phyloP scores from a whole-genome alignment of 257 asterid species.

The Phtheirospermum japonicum region DNA sequence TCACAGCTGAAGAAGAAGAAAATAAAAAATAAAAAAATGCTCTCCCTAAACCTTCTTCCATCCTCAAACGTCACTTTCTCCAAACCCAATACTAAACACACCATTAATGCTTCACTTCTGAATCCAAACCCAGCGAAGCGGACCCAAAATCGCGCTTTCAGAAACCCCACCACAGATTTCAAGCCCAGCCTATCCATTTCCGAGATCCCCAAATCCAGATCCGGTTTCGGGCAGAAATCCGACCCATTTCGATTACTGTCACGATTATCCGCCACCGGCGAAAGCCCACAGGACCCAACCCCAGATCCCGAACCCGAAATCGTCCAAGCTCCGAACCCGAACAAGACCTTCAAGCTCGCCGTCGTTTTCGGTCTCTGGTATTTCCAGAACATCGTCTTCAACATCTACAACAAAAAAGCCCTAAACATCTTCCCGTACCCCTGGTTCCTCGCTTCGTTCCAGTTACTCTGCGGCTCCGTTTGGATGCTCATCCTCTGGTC shows the following conservation, averaged over 20 bases:
- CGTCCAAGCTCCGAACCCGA: slow-evolving; percentile 49
- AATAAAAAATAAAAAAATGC: slow-evolving; percentile 39
- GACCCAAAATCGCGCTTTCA: slow-evolving; percentile 27
- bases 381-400: slow-evolving; percentile 82
- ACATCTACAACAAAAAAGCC: slow-evolving; percentile 77
- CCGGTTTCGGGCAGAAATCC: slow-evolving; percentile 31
- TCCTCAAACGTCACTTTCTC: slow-evolving; percentile 55
- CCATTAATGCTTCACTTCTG: slow-evolving; percentile 33
- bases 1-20: background rate
- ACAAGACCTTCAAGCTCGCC: slow-evolving; percentile 54
- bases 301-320: slow-evolving; percentile 60
- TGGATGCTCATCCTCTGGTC: slow-evolving; percentile 89
- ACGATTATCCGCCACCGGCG: slow-evolving; percentile 58
- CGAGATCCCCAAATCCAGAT: slow-evolving; percentile 55
- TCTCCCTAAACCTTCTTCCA: slow-evolving; percentile 61
- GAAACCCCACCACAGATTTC: slow-evolving; percentile 25
- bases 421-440: slow-evolving; percentile 83
- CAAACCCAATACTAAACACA: slow-evolving; percentile 38
- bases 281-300: slow-evolving; percentile 50
- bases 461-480: slow-evolving; percentile 73
- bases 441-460: slow-evolving; percentile 93
- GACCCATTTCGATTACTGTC: slow-evolving; percentile 43
- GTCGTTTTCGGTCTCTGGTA: slow-evolving; percentile 91
- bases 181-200: slow-evolving; percentile 24
- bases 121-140: slow-evolving; percentile 42